Conservation (phyloP, 768 basidiomycete genomes). For the Hygrophorus pudorinus region DNA sequence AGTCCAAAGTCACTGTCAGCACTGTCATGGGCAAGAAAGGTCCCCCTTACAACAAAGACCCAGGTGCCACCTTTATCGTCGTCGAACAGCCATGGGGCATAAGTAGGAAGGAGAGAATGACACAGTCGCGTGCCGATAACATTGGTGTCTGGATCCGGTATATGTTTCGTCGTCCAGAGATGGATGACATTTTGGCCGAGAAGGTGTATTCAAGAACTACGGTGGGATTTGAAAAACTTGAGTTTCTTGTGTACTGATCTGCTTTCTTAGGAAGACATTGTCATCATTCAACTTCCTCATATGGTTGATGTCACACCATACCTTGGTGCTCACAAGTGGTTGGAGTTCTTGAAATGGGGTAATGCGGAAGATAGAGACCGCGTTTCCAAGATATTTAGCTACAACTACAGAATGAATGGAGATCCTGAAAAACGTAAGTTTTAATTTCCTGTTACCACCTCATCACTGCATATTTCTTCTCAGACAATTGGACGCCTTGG, state of each 20-base stretch:
- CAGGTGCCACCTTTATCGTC: conserved; percentile 1
- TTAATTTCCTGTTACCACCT: background rate
- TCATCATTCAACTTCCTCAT: background rate
- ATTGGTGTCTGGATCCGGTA: conserved; percentile 1
- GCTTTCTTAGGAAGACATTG: background rate
- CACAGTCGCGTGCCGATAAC: background rate
- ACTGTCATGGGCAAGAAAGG: background rate
- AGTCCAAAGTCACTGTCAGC: too few species aligned
- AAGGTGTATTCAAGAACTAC: background rate
- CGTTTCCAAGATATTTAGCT: background rate
- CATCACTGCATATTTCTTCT: background rate
- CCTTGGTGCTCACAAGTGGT: conserved; percentile 1
- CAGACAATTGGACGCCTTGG: conserved; percentile 3
- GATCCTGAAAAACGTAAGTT: conserved; percentile 1
- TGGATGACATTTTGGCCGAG: background rate
- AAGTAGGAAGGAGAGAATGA: background rate
- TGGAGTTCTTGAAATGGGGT: background rate
- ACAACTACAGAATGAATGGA: conserved; percentile 4
- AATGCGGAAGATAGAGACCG: background rate
- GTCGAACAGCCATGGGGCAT: conserved; percentile 1
- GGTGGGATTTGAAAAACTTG: background rate
- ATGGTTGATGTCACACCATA: background rate
- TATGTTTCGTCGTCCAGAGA: background rate
- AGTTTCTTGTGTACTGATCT: background rate
- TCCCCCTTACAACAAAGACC: background rate